phyloP scores from a whole-genome alignment of 805 yeast genomes.

The Cyberlindnera xylosilytica region DNA sequence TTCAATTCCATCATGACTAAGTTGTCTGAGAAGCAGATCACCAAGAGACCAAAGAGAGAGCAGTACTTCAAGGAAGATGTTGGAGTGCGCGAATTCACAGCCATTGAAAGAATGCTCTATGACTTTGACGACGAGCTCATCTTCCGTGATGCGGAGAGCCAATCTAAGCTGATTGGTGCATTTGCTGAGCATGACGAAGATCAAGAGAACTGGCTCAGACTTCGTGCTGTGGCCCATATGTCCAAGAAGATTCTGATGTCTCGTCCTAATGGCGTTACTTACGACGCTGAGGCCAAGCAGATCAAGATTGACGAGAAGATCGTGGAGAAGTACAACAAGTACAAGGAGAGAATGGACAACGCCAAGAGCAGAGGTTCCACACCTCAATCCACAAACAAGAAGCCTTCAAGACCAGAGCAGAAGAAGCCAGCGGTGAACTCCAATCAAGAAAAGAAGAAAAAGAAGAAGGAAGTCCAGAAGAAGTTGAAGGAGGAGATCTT shows the following conservation, averaged over 20 bases:
- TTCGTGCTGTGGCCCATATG: conserved; percentile 33
- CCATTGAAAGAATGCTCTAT: conserved; percentile 49
- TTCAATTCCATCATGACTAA: conserved; percentile 27
- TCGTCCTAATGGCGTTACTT: conserved; percentile 30
- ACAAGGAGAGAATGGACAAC: conserved; percentile 3
- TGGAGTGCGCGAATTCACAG: conserved; percentile 53
- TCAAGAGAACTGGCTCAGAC: conserved; percentile 32
- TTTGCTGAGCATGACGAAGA: conserved; percentile 26
- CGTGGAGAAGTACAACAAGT: conserved; percentile 5
- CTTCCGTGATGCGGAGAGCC: conserved; percentile 16
- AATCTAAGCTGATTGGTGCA: conserved; percentile 23
- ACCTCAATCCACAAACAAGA: not conserved
- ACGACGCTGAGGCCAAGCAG: conserved; percentile 15
- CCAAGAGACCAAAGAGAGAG: conserved; percentile 42
- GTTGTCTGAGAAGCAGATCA: conserved; percentile 14
- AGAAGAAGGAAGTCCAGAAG: not conserved
- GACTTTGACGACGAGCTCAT: conserved; percentile 54
- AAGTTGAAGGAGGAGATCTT: not conserved
- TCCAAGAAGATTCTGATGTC: conserved; percentile 28
- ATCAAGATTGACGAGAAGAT: conserved; percentile 19
- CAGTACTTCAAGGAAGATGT: conserved; percentile 67
- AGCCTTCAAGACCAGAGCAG: not conserved
- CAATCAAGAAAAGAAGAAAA: not conserved
- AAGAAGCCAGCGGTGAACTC: not conserved
- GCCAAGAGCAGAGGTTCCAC: conserved; percentile 1